phyloP scores from a whole-genome alignment of 1,284 basidiomycete species.

The Coniferiporia weirii region DNA sequence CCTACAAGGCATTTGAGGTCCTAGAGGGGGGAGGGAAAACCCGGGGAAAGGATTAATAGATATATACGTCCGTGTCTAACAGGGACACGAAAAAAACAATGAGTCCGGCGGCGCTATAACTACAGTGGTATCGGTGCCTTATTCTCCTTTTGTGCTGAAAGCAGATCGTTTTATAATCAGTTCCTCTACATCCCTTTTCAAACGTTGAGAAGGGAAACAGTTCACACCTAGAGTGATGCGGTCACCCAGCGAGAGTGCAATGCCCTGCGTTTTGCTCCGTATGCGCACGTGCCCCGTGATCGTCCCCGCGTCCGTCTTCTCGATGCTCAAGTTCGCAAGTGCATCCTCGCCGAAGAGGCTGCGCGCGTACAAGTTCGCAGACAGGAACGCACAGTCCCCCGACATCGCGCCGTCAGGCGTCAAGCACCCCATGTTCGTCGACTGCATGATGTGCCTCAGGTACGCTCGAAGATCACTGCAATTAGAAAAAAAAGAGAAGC shows the following conservation, averaged over 20 bases:
- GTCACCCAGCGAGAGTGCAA: conserved; percentile 91
- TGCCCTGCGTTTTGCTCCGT: conserved; percentile 92
- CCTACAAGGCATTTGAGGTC: conserved; percentile 43
- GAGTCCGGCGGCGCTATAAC: not conserved
- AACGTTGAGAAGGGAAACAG: not conserved
- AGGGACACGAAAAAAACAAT: not conserved
- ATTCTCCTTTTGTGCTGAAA: conserved; percentile 58
- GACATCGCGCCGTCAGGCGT: conserved; percentile 89
- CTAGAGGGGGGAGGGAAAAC: not conserved
- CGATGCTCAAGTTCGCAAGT: conserved; percentile 92
- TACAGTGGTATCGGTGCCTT: conserved; percentile 38
- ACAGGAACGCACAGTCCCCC: conserved; percentile 91
- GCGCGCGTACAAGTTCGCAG: conserved; percentile 90
- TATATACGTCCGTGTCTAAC: not conserved
- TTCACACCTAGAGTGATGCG: conserved; percentile 81
- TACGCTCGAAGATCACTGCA: conserved; percentile 74
- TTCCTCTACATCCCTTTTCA: not conserved
- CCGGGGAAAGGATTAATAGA: not conserved
- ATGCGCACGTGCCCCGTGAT: conserved; percentile 91
- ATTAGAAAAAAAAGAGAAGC: conserved; percentile 5
- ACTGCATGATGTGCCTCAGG: conserved; percentile 85
- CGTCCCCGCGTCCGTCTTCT: conserved; percentile 76
- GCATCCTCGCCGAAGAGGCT: conserved; percentile 97
- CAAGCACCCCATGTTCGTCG: conserved; percentile 95
- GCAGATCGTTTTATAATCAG: not conserved